These are phyloP conservation scores for Cystofilobasidium ferigula DNA, from an alignment of 768 basidiomycete genomes.

Conservation along the genomic window DNA sequence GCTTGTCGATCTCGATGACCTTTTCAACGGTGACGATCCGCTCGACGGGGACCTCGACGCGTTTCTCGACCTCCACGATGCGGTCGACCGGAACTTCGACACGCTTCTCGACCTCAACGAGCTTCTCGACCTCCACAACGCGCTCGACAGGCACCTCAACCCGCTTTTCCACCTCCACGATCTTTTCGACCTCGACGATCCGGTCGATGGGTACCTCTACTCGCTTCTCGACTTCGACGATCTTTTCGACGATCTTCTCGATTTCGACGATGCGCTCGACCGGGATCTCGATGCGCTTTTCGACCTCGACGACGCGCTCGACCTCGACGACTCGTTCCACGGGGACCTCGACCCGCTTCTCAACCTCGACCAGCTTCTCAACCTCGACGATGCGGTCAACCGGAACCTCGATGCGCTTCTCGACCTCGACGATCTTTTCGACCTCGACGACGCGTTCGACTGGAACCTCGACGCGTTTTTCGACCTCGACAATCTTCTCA, in stretches of 20 bases:
- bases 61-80: slow-evolving; percentile 31
- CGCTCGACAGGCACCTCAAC: slow-evolving; percentile 32
- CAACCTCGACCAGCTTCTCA: slow-evolving; percentile 30
- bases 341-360: slow-evolving; percentile 25
- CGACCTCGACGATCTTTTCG: slow-evolving; percentile 26
- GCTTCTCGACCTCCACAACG: slow-evolving; percentile 31
- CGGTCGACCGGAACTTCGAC: slow-evolving; percentile 26
- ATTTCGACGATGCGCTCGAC: slow-evolving; percentile 25
- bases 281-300: slow-evolving; percentile 30
- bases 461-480: slow-evolving; percentile 30
- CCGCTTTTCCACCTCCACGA: slow-evolving; percentile 32
- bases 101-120: slow-evolving; percentile 24
- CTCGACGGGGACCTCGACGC: slow-evolving; percentile 31
- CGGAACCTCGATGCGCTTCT: slow-evolving; percentile 27
- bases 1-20: slow-evolving; percentile 31
- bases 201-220: slow-evolving; percentile 32
- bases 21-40: slow-evolving; percentile 34
- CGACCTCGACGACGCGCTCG: slow-evolving; percentile 32
- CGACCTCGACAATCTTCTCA: slow-evolving; percentile 29
- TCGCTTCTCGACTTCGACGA: slow-evolving; percentile 27
- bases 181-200: slow-evolving; percentile 32
- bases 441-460: slow-evolving; percentile 33
- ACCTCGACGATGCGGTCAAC: slow-evolving; percentile 32
- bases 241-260: slow-evolving; percentile 32
- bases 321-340: slow-evolving; percentile 34